Evolutionary conservation across 2,329 filamentous ascomycete species (phyloP).

Genomic region (Scedosporium dehoogii): DNA sequence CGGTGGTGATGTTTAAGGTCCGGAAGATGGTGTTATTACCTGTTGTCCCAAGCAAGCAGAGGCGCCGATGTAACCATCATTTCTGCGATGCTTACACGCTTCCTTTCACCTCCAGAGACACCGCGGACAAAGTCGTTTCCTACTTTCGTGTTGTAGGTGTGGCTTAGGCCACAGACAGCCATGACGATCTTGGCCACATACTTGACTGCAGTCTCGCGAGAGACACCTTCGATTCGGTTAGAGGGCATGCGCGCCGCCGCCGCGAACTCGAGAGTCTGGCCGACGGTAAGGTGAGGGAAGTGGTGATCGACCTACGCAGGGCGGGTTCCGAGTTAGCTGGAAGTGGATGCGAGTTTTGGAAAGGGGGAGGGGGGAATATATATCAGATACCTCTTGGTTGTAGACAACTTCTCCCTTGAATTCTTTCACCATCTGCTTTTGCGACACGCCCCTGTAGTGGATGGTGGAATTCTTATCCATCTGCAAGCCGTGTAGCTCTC

Average conservation of each 20-base stretch:
- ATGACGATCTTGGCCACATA: conserved; percentile 59
- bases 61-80: conserved; percentile 56
- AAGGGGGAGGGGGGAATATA: not conserved
- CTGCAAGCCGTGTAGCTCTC: conserved; percentile 48
- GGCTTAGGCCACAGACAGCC: conserved; percentile 61
- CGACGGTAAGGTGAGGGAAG: conserved; percentile 68
- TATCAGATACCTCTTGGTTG: conserved; percentile 52
- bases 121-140: conserved; percentile 67
- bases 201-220: conserved; percentile 46
- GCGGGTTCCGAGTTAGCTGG: too few species aligned
- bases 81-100: conserved; percentile 75
- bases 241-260: conserved; percentile 58
- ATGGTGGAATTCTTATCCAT: conserved; percentile 40
- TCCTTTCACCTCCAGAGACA: conserved; percentile 61
- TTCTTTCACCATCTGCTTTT: conserved; percentile 42
- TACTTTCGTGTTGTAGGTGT: conserved; percentile 64
- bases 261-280: conserved; percentile 65
- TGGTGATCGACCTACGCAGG: conserved; percentile 47
- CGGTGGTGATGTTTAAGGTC: not conserved
- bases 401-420: conserved; percentile 62
- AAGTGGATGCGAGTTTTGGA: not conserved
- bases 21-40: conserved; percentile 16
- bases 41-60: conserved; percentile 59
- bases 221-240: conserved; percentile 52
- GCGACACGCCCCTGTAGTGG: conserved; percentile 53